Evolutionary conservation across 352 stramenopile species (phyloP).

Genomic region (Pythium apleroticum): DNA sequence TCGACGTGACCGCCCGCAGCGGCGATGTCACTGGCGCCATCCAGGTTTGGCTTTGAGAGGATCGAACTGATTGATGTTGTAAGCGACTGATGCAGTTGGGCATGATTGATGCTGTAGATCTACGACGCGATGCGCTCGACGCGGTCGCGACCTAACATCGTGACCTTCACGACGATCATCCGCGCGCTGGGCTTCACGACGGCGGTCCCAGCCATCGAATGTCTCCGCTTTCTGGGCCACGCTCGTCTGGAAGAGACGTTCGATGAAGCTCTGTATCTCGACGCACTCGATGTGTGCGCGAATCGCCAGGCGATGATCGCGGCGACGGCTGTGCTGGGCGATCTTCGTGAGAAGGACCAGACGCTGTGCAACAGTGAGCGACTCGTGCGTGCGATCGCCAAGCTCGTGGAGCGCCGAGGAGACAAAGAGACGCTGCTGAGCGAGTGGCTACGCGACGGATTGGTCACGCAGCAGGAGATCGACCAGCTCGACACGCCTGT

Average conservation of each 20-base stretch:
- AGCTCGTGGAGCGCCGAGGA: conserved; percentile 35
- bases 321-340: conserved; percentile 35
- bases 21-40: conserved; percentile 49
- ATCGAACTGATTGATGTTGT: neutral
- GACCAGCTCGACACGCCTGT: conserved; percentile 14
- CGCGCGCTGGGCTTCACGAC: conserved; percentile 47
- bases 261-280: conserved; percentile 60
- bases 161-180: conserved; percentile 75
- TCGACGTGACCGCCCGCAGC: conserved; percentile 62
- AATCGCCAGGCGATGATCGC: conserved; percentile 36
- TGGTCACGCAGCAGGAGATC: conserved; percentile 42
- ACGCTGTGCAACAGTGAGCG: conserved; percentile 48
- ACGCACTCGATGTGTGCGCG: conserved; percentile 59
- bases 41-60: conserved; percentile 26
- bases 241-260: conserved; percentile 52
- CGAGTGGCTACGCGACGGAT: conserved; percentile 36
- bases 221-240: conserved; percentile 46
- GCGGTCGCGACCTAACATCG: conserved; percentile 64
- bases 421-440: conserved; percentile 35
- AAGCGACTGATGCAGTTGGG: neutral
- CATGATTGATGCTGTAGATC: conserved; percentile 29
- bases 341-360: conserved; percentile 33
- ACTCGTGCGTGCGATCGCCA: conserved; percentile 42
- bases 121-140: conserved; percentile 67
- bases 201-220: conserved; percentile 33